A percentile compares a stretch with the other conserved stretches of the same genome.
Conservation (phyloP, 2,329 filamentous ascomycete species). For the Fusarium sp. region DNA sequence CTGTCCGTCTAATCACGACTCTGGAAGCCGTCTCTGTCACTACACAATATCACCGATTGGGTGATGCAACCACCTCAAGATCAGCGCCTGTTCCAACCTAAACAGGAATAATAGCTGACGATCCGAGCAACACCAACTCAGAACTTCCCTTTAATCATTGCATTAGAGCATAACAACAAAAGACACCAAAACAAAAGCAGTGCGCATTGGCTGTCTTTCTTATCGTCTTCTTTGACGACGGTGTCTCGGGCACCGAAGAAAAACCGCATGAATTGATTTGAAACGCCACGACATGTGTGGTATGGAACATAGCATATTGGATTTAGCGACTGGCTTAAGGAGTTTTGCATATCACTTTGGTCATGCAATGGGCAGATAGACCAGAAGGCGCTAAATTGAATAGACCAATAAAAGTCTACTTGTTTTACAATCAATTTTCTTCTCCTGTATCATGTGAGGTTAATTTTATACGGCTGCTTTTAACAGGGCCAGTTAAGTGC, state of each 20-base stretch:
- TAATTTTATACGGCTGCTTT: neutral
- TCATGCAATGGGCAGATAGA: conserved; percentile 35
- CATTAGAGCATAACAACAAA: conserved; percentile 20
- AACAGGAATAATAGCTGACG: conserved; percentile 27
- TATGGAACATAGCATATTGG: conserved; percentile 32
- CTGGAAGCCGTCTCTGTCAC: conserved; percentile 13
- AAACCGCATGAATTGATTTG: conserved; percentile 34
- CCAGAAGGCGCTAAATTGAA: conserved; percentile 33
- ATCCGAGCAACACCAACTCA: conserved; percentile 28
- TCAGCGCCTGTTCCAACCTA: conserved; percentile 20
- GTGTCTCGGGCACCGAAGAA: conserved; percentile 33
- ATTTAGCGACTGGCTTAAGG: conserved; percentile 40
- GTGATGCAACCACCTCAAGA: conserved; percentile 18
- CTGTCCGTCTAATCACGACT: conserved; percentile 7
- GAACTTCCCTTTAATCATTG: conserved; percentile 6
- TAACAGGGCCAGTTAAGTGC: neutral
- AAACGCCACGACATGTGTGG: conserved; percentile 25
- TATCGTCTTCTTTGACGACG: conserved; percentile 19
- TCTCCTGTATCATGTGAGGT: neutral
- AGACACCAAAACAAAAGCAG: conserved; percentile 43
- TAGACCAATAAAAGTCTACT: conserved; percentile 27
- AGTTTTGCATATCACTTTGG: conserved; percentile 33
- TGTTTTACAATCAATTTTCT: neutral
- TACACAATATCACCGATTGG: conserved; percentile 19
- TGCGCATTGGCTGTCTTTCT: conserved; percentile 39